Conservation (phyloP, 2,329 filamentous ascomycete genomes). For the Plectosphaerella cucumerina region DNA sequence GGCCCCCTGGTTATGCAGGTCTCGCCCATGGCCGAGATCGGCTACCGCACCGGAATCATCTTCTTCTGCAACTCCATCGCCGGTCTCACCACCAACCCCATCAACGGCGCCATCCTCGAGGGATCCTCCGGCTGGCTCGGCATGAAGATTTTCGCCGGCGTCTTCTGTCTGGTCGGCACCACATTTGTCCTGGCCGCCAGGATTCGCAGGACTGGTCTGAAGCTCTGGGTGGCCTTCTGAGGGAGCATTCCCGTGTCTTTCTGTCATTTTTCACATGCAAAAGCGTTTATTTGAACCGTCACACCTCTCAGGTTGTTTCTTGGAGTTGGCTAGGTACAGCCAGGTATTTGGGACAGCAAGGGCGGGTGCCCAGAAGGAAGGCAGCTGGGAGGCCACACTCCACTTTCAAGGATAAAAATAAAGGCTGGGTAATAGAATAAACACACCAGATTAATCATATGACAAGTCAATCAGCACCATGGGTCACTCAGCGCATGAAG, state of each 20-base stretch:
- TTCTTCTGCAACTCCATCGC: constrained; percentile 53
- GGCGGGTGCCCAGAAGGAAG: too few relatives aligned
- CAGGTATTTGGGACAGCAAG: too few relatives aligned
- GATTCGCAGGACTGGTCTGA: constrained; percentile 19
- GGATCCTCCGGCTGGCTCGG: constrained; percentile 22
- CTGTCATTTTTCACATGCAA: too few relatives aligned
- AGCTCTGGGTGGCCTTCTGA: constrained; percentile 19
- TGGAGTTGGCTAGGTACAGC: too few relatives aligned
- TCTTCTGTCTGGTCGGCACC: constrained; percentile 25
- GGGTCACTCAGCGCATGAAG: too few relatives aligned
- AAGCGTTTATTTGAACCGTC: too few relatives aligned
- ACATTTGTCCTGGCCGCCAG: constrained; percentile 18
- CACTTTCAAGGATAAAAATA: too few relatives aligned
- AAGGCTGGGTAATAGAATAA: too few relatives aligned
- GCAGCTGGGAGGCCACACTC: too few relatives aligned
- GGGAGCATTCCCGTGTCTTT: background rate
- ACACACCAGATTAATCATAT: too few relatives aligned
- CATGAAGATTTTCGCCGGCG: constrained; percentile 31
- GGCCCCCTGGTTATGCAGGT: constrained; percentile 43
- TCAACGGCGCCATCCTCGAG: constrained; percentile 42
- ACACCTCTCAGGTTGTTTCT: too few relatives aligned
- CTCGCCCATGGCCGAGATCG: constrained; percentile 49
- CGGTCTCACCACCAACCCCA: constrained; percentile 53
- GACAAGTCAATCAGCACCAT: too few relatives aligned
- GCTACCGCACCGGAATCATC: constrained; percentile 37